phyloP scores from a whole-genome alignment of 306 rosid species.

The Albizia julibrissin region DNA sequence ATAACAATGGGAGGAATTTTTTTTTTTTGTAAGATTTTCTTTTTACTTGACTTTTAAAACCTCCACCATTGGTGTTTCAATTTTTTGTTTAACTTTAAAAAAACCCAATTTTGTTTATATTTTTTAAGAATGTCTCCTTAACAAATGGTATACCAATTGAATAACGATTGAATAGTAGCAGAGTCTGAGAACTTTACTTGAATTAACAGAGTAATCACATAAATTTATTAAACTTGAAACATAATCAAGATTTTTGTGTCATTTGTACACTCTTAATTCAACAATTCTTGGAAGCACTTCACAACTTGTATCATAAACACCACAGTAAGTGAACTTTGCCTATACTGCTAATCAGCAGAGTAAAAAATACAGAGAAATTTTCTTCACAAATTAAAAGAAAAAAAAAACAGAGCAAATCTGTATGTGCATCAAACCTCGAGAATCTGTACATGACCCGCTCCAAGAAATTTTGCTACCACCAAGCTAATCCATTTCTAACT shows the following conservation, averaged over 20 bases:
- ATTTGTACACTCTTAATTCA: not conserved
- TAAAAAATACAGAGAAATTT: not conserved
- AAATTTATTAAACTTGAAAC: not conserved
- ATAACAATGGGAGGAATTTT: not conserved
- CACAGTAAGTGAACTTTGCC: not conserved
- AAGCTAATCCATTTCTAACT: not conserved
- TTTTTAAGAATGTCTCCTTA: not conserved
- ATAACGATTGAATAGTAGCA: too few species aligned
- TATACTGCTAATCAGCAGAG: not conserved
- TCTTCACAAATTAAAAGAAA: not conserved
- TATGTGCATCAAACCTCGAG: conserved; percentile 19
- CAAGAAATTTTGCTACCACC: not conserved
- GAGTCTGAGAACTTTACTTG: too few species aligned
- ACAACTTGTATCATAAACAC: not conserved
- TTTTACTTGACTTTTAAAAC: not conserved
- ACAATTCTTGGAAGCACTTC: not conserved
- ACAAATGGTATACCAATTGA: not conserved
- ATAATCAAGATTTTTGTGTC: not conserved
- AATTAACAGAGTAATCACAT: not conserved
- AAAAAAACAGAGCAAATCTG: not conserved
- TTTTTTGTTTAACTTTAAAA: not conserved
- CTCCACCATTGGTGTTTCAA: not conserved
- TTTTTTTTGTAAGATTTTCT: not conserved
- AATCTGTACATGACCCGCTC: conserved; percentile 31
- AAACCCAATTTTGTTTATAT: not conserved